Conservation (phyloP, 2,329 filamentous ascomycete genomes). For the Huntiella savannae region DNA sequence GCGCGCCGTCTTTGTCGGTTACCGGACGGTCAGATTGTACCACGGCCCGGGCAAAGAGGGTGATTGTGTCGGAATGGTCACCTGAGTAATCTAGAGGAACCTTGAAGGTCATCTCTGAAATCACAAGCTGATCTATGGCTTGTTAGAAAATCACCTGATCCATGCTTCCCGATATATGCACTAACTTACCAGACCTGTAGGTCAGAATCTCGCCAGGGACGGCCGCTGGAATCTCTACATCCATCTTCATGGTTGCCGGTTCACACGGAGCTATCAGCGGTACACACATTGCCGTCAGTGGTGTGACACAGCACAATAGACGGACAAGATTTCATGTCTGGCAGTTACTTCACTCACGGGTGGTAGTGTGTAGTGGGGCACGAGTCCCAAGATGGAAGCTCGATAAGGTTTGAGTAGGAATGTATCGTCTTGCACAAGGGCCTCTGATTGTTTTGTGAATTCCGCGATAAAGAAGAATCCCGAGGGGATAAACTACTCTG, state of each 20-base stretch:
- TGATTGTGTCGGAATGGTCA: slow-evolving; percentile 40
- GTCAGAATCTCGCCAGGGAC: slow-evolving; percentile 5
- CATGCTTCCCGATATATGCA: neutral
- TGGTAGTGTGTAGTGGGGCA: slow-evolving; percentile 2
- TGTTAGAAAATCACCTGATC: neutral
- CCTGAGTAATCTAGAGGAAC: slow-evolving; percentile 58
- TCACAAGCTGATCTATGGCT: slow-evolving; percentile 44
- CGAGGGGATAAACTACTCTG: too few relatives aligned
- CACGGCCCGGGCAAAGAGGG: slow-evolving; percentile 61
- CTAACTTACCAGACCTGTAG: slow-evolving; percentile 5
- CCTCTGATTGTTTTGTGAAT: too few relatives aligned
- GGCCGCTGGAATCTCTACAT: slow-evolving; percentile 5
- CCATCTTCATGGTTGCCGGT: neutral
- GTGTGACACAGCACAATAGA: neutral
- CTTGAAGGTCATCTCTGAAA: slow-evolving; percentile 72
- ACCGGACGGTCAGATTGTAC: slow-evolving; percentile 45
- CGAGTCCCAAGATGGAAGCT: slow-evolving; percentile 2
- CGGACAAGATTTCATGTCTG: neutral
- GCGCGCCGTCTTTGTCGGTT: slow-evolving; percentile 22
- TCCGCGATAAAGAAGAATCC: too few relatives aligned
- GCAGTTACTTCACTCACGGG: neutral
- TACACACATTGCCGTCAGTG: neutral
- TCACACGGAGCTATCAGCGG: neutral
- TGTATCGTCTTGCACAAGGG: too few relatives aligned
- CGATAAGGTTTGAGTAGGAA: neutral